Evolutionary conservation across 2,329 filamentous ascomycete species (phyloP), one percentile per base, ranked within the genome.

Genomic region (Knufia fluminis): DNA sequence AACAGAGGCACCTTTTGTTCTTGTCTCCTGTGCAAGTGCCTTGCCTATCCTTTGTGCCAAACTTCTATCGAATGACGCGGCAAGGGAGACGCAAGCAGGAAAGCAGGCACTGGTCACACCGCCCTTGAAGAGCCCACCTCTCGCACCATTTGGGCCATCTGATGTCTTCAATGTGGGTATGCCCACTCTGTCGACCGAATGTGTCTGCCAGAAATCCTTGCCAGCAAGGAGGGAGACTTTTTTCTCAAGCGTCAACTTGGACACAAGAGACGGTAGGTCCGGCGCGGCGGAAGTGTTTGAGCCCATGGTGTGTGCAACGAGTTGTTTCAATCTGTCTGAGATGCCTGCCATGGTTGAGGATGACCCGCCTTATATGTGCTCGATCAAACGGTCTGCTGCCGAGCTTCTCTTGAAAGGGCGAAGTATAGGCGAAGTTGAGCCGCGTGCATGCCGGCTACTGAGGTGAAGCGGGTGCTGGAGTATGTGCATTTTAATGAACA

Each of bases 141-240:
- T 73, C 41, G 77, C 77, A 26, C 78, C 78, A 61, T 80, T 80
- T 1, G 78, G 78, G 1, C 78, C 78, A 63, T 82, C 78, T 12
- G 72, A 76, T 0, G 76, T 78, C 59, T 80, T 80, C 54, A 79
- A 71, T 1, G 75, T 69, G 1, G 78, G 76, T 12, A 81, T 74
- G 1, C 70, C 71, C 61, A 77, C 78, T 17, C 70, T 69, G 1
- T 75, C 72, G 49, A 82, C 76, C 1, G 76, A 63, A 53, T 74
- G 76, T 2, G 78, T 81, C 50, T 76, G 73, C 79, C 78, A 82
- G 57, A 80, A 80, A 60, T 81, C 77, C 14, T 75, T 75, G 14
- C 76, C 78, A 19, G 76, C 75, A 19, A 80, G 68, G 1, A 80
- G 66, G 2, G 78, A 79, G 35, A 80, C 70, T 76, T 80, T 46